Percentiles rank a stretch among this genome's conserved stretches.
phyloP scores from a whole-genome alignment of 352 stramenopile species.

The Thraustochytrium sp. region DNA sequence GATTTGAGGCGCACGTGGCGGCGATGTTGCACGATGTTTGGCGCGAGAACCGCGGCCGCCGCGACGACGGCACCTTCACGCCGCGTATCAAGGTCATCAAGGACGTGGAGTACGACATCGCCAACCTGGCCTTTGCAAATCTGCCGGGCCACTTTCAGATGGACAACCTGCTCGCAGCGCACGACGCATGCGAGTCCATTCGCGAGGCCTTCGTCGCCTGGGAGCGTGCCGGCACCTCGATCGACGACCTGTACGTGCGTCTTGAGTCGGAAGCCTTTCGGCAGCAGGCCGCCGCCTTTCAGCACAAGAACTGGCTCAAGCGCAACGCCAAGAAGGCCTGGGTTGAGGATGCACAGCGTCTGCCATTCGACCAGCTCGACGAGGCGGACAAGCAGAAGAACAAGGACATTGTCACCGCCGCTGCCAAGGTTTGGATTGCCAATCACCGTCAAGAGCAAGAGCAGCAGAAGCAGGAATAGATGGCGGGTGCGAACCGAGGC shows the following conservation, averaged over 20 bases:
- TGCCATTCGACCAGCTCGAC: constrained; percentile 5
- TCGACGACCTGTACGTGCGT: not conserved
- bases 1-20: constrained; percentile 25
- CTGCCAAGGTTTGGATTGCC: constrained; percentile 11
- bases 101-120: constrained; percentile 38
- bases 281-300: not conserved
- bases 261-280: constrained; percentile 18
- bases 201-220: not conserved
- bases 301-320: constrained; percentile 40
- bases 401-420: not conserved
- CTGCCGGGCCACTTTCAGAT: constrained; percentile 40
- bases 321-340: constrained; percentile 36
- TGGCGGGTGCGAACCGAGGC: too few relatives aligned
- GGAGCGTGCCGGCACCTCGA: not conserved
- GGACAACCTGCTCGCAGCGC: constrained; percentile 24
- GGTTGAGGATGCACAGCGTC: constrained; percentile 14
- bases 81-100: constrained; percentile 41
- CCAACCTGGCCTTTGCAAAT: constrained; percentile 16
- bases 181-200: constrained; percentile 37
- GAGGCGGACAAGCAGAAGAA: constrained; percentile 30
- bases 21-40: constrained; percentile 33
- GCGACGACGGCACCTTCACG: not conserved
- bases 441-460: not conserved
- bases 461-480: too few relatives aligned
- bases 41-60: constrained; percentile 16